Evolutionary conservation across 2,329 filamentous ascomycete genomes (phyloP), one percentile per base, ranked within the genome.

Genomic region (Onygenales sp.): DNA sequence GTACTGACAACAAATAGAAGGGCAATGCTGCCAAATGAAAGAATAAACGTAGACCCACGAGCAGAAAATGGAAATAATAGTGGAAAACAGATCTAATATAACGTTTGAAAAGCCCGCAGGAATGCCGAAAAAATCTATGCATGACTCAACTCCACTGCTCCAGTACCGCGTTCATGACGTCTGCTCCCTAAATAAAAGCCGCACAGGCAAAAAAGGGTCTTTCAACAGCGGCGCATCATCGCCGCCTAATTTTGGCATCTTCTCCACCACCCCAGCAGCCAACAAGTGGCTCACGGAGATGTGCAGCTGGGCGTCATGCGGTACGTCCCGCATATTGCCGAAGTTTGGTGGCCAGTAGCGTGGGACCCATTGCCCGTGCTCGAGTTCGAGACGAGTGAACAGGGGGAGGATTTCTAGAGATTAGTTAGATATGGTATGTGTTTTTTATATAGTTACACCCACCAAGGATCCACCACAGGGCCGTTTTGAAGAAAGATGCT

Each of bases 391-490:
- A 11, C 67, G 64, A 8, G 62, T 66, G 50, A 68, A 67, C 43
- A 69, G 52, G 5, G 68, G 68, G 31, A 70, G 61, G 32, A 65
- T 54, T 58, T 70, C 68, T 69, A 52, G 41, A 38, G 17, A 17
- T 8, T 32, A 13, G 13, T 31, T 17, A 17, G 43, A 21, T 27
- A 17, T n/a, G 21, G 13, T 46, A 17, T 43, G 43, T 43, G 14
- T 43, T 32, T n/a, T 50, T 31, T 51, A 39, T 31, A 50, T 32
- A 50, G 43, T 42, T 53, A 47, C 44, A 51, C 59, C 39, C 55
- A 64, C 64, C 62, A 17, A 66, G 55, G 35, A 68, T 60, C 63
- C 66, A 67, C 68, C 68, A 71, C n/a, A 63, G 51, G 17, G 66
- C 46, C 7, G 66, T 64, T 46, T 56, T 56, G 9, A 58, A 35